A percentile compares a stretch with the other conserved stretches of the same genome.
These are phyloP conservation scores for Schwanniomyces vanrijiae DNA, from an alignment of 805 yeast species.

Conservation along the genomic window DNA sequence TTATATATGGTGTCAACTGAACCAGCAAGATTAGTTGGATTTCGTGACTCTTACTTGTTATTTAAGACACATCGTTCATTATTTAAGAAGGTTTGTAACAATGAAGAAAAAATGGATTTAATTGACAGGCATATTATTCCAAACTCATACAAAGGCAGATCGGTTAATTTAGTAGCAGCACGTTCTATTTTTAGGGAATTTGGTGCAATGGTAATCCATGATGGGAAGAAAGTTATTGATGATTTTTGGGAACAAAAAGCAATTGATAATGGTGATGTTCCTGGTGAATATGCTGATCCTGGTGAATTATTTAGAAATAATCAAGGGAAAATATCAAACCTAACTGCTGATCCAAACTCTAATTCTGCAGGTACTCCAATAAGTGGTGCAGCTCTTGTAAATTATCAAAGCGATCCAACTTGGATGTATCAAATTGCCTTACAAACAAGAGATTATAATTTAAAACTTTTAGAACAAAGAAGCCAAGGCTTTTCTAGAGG, in stretches of 20 bases:
- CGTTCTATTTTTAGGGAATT: slow-evolving; percentile 86
- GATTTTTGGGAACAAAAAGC: slow-evolving; percentile 80
- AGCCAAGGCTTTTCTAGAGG: slow-evolving; percentile 58
- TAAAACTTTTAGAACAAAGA: slow-evolving; percentile 56
- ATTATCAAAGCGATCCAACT: slow-evolving; percentile 58
- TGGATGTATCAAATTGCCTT: slow-evolving; percentile 86
- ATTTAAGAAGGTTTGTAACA: slow-evolving; percentile 69
- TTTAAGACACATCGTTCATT: slow-evolving; percentile 83
- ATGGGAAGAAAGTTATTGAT: slow-evolving; percentile 79
- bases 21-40: slow-evolving; percentile 93
- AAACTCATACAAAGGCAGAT: slow-evolving; percentile 84
- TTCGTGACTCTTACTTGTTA: slow-evolving; percentile 84
- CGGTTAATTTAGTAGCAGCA: slow-evolving; percentile 89
- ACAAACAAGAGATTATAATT: slow-evolving; percentile 74
- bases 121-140: slow-evolving; percentile 82
- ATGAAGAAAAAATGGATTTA: slow-evolving; percentile 79
- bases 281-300: slow-evolving; percentile 73
- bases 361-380: slow-evolving; percentile 24
- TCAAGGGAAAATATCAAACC: slow-evolving; percentile 33
- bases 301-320: slow-evolving; percentile 45
- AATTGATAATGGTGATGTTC: slow-evolving; percentile 59
- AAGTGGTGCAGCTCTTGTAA: slow-evolving; percentile 36
- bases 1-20: slow-evolving; percentile 92
- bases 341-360: slow-evolving; percentile 40
- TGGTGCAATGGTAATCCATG: slow-evolving; percentile 79